Evolutionary conservation across 2,329 filamentous ascomycete genomes (phyloP).

Genomic region (Cladophialophora chaetospira): DNA sequence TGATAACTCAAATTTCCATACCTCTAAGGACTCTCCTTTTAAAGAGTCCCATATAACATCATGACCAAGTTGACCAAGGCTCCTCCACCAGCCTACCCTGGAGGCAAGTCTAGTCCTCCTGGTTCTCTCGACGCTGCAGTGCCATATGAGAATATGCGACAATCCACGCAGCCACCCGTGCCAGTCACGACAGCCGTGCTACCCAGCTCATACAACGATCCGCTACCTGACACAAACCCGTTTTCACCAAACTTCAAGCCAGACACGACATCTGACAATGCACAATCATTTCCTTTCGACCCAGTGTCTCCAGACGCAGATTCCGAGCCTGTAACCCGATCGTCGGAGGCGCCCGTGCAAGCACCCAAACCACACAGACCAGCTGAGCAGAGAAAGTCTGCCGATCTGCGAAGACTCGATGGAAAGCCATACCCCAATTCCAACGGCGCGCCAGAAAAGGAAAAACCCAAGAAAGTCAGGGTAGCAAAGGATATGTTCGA

Average conservation of each 20-base stretch:
- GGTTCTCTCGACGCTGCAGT: conserved; percentile 19
- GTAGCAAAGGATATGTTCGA: conserved; percentile 35
- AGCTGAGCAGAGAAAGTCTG: conserved; percentile 17
- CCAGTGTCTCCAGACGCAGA: conserved; percentile 30
- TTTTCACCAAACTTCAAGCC: conserved; percentile 26
- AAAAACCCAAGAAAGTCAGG: conserved; percentile 26
- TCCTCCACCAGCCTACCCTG: conserved; percentile 19
- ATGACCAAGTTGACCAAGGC: conserved; percentile 31
- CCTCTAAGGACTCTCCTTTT: background rate
- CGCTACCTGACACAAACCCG: conserved; percentile 25
- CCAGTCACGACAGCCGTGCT: conserved; percentile 21
- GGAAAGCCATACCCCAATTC: conserved; percentile 24
- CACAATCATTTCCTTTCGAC: conserved; percentile 20
- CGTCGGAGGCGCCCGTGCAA: conserved; percentile 13
- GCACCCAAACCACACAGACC: conserved; percentile 23
- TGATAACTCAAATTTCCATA: too few species aligned
- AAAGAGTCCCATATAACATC: background rate
- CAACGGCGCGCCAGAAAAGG: conserved; percentile 14
- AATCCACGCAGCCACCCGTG: conserved; percentile 25
- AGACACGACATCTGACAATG: background rate
- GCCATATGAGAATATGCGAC: conserved; percentile 28
- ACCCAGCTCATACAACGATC: conserved; percentile 22
- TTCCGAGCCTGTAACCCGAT: conserved; percentile 7
- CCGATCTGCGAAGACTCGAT: conserved; percentile 28
- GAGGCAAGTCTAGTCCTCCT: conserved; percentile 13